Base-by-base conservation (phyloP, 2,329 filamentous ascomycete genomes). In the Huntiella abstrusa region DNA sequence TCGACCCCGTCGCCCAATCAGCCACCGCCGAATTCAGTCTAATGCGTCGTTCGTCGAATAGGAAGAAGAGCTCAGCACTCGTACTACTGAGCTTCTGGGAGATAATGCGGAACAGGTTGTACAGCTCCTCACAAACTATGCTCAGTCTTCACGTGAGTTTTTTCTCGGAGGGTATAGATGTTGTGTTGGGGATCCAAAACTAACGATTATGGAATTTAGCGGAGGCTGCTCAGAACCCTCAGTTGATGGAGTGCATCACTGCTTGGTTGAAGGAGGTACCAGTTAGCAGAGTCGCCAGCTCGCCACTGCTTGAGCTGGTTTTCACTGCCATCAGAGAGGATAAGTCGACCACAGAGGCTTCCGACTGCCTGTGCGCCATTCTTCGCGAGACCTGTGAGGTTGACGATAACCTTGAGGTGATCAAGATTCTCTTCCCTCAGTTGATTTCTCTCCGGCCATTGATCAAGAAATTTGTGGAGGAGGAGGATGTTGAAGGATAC, bases 211-310 rank as follows among this genome's bases (percentile, higher is more conserved):
- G 28, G 5, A 8, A 34, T 40, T 10, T 56, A 86, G 85, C 72
- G 43, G 67, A 75, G 41, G 86, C 88, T 17, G 74, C 85, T 6
- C 80, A 79, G 52, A 94, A 95, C 57, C 87, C 88, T 2, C 82
- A 87, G 56, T 71, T 98, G 41, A 77, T 96, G 60, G 85, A 95
- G 56, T 96, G 91, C 60, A 86, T 96, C 55, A 92, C 86, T 32
- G 95, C 91, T 3, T 98, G 91, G 91, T 73, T 96, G 54, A 77
- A 86, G 54, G 91, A 98, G 63, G 84, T 98, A 5, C 84, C 88
- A 0, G 74, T 93, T 41, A 71, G 71, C 52, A 79, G 83, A 51
- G 77, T 98, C 52, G 80, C 93, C 53, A 80, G 80, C 54, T 95
- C 88, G 1, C 81, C 87, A 5, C 69, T 98, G 11, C 69, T 98